Evolutionary conservation across 2,329 filamentous ascomycete species (phyloP), one percentile per base, ranked within the genome.

Genomic region (Fusarium pininemorale): DNA sequence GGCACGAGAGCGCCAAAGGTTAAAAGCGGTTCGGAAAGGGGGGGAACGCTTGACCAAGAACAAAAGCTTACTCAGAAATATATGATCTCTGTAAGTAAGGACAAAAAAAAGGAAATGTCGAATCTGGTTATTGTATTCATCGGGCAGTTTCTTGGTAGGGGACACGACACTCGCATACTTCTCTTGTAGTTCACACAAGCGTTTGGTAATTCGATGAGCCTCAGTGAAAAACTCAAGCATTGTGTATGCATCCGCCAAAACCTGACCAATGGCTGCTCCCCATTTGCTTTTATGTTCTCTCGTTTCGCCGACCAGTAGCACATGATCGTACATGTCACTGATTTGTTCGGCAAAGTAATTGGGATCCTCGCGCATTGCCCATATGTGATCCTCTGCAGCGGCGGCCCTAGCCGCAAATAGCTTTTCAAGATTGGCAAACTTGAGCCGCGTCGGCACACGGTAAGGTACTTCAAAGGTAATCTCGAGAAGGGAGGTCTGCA

Each of bases 381-480:
- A 54, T 4, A 39, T 0, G 20, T 54, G 35, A 7, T 54, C 51
- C 35, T 39, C 32, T 1, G 51, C 51, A n/a, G 35, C 35, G 1
- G 20, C 24, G 24, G 13, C 24, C 1, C 0, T 54, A 1, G 35
- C 18, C 2, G 24, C 51, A 54, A 54, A 28, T 2, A 54, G 2
- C 32, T 28, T 54, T 22, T 39, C 51, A 39, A 39, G 35, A 2
- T n/a, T 39, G 32, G 24, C 35, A 39, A 54, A 54, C 0, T 18
- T 2, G 2, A 54, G 24, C 14, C 24, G 35, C 7, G 24, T 39
- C 3, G 20, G 35, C 1, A 39, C 24, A 7, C 35, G 24, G 51
- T 39, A 54, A 12, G 51, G 24, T 1, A 20, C 24, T 28, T 14
- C 51, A 0, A 54, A 2, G 0, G 35, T 39, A 0, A 54, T 39